These are phyloP conservation scores for Gremmenia infestans DNA, from an alignment of 2,329 filamentous ascomycete species.

Conservation along the genomic window DNA sequence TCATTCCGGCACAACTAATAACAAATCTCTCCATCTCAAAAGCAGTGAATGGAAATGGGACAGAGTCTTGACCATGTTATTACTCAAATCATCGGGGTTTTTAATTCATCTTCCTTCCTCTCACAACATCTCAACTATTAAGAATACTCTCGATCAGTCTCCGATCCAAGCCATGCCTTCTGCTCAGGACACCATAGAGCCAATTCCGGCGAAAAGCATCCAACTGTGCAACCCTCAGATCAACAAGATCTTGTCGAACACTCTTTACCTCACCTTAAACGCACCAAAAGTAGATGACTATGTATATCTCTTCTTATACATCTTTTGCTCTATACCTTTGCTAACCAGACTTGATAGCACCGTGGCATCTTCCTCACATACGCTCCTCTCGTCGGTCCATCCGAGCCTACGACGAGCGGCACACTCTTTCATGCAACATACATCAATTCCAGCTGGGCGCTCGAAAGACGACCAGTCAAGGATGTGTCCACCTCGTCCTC, in stretches of 20 bases:
- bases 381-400: slow-evolving; percentile 5
- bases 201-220: neutral
- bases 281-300: slow-evolving; percentile 25
- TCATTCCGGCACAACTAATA: neutral
- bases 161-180: neutral
- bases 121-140: neutral
- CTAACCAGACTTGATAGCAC: slow-evolving; percentile 15
- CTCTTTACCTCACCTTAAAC: slow-evolving; percentile 25
- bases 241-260: slow-evolving; percentile 18
- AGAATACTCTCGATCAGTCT: neutral
- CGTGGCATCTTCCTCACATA: slow-evolving; percentile 24
- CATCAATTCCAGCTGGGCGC: slow-evolving; percentile 8
- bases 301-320: slow-evolving; percentile 8
- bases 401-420: slow-evolving; percentile 11
- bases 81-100: neutral
- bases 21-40: neutral
- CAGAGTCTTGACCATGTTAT: neutral
- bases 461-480: slow-evolving; percentile 14
- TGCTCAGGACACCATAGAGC: neutral
- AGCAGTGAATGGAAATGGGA: neutral
- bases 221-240: slow-evolving; percentile 7
- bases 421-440: slow-evolving; percentile 24
- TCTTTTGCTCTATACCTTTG: no score
- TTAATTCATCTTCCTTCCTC: neutral
- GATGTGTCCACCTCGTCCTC: slow-evolving; percentile 19